These are phyloP conservation scores for Metschnikowia peoriensis DNA, from an alignment of 805 yeast genomes.

Conservation along the genomic window DNA sequence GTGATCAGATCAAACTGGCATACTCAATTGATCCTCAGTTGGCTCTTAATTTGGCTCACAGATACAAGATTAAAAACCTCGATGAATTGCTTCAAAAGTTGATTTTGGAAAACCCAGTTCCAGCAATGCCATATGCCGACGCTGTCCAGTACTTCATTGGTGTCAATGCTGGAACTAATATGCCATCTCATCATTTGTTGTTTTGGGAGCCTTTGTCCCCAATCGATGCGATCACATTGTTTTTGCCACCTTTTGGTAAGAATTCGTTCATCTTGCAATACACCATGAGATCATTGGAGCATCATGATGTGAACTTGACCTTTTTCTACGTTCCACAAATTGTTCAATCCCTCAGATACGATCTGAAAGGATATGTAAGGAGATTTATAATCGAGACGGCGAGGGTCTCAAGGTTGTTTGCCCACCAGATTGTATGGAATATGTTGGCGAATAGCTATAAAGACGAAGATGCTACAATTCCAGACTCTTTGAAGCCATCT, in stretches of 20 bases:
- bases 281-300: constrained; percentile 84
- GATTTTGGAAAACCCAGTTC: constrained; percentile 55
- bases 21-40: constrained; percentile 66
- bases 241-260: constrained; percentile 68
- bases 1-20: constrained; percentile 50
- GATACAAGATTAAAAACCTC: constrained; percentile 49
- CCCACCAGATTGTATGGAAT: constrained; percentile 98
- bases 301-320: constrained; percentile 81
- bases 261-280: constrained; percentile 76
- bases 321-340: constrained; percentile 98
- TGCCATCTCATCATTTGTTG: constrained; percentile 44
- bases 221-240: constrained; percentile 77
- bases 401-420: constrained; percentile 82
- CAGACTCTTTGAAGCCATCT: constrained; percentile 79
- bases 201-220: constrained; percentile 82
- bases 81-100: constrained; percentile 42
- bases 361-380: constrained; percentile 79
- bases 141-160: constrained; percentile 57
- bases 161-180: constrained; percentile 34
- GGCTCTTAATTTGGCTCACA: constrained; percentile 65
- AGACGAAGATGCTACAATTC: constrained; percentile 80
- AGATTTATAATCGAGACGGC: constrained; percentile 90
- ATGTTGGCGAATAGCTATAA: constrained; percentile 90
- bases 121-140: constrained; percentile 53
- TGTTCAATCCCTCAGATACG: constrained; percentile 88